Base-by-base conservation (phyloP, 2,329 filamentous ascomycete genomes). In the Fusarium pseudoanthophilum region DNA sequence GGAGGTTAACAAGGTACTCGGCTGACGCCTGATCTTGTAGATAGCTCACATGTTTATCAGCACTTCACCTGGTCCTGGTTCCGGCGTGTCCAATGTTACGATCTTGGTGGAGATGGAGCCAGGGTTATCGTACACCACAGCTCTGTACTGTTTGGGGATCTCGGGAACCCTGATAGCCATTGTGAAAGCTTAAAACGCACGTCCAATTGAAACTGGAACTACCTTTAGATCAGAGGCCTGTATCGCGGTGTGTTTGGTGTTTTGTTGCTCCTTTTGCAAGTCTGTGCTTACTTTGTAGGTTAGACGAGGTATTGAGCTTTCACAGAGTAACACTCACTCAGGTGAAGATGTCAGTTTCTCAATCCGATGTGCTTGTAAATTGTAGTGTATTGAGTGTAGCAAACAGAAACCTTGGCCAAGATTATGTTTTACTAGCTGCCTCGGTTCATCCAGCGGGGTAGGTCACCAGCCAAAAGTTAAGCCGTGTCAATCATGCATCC, bases 1-100 rank as follows among this genome's bases (percentile, higher is more conserved):
- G 15, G 1, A 18, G 5, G 7, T 49, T 5, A 13, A 7, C 2
- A n/a, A 7, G 18, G 13, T 0, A 3, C 13, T n/a, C 7, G 9
- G 10, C 4, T n/a, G 26, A 13, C 10, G 5, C 11, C 4, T 2
- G 10, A 48, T 11, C 4, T 6, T 16, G 10, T n/a, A 5, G 20
- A 15, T 18, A 32, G 7, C 46, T 49, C 11, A 49, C 28, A 49
- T 32, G 8, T 32, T 49, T 18, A 49, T 49, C 21, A 49, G 21
- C 0, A 49, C 46, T 0, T 49, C 21, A 2, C 46, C 46, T 13
- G 46, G 28, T 1, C 46, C 28, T 7, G 46, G 46, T 11, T 49
- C 21, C 4, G 21, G 46, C 15, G 46, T 49, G 21, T 32, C 21
- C 21, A 49, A n/a, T 14, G 7, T 49, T 5, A 18, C 4, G 6